A percentile compares a stretch with the other conserved stretches of the same genome.
phyloP scores from a whole-genome alignment of 176 grass and related monocot genomes.

The Aegilops tauschii region DNA sequence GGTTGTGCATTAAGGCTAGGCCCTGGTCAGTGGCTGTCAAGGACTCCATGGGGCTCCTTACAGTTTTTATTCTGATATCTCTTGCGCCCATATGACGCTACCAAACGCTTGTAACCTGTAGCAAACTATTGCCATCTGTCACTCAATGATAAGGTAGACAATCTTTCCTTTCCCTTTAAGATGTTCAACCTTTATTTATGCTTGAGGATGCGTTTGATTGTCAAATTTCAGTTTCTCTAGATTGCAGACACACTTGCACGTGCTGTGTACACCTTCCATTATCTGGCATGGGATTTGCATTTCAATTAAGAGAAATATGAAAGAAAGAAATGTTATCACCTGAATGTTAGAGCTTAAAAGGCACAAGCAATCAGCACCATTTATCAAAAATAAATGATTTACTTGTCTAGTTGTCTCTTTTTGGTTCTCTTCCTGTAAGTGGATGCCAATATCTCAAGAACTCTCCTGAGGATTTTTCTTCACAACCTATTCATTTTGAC shows the following conservation, averaged over 20 bases:
- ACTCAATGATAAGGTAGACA: no score
- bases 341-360: background rate
- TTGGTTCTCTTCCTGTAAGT: background rate
- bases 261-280: background rate
- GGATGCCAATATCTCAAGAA: background rate
- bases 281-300: background rate
- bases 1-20: background rate
- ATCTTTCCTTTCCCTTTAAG: no score
- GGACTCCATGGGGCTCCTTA: no score
- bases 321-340: background rate
- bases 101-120: no score
- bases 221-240: background rate
- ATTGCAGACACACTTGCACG: background rate
- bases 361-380: background rate
- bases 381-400: background rate
- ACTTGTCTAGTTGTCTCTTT: background rate
- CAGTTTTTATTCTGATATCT: no score
- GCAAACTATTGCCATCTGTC: no score
- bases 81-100: no score
- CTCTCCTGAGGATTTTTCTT: background rate
- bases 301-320: background rate
- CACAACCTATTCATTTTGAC: background rate
- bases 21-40: no score
- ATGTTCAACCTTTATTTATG: background rate
- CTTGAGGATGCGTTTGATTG: background rate